Evolutionary conservation across 768 basidiomycete genomes (phyloP), one percentile per base, ranked within the genome.

Genomic region (Imleria badia): DNA sequence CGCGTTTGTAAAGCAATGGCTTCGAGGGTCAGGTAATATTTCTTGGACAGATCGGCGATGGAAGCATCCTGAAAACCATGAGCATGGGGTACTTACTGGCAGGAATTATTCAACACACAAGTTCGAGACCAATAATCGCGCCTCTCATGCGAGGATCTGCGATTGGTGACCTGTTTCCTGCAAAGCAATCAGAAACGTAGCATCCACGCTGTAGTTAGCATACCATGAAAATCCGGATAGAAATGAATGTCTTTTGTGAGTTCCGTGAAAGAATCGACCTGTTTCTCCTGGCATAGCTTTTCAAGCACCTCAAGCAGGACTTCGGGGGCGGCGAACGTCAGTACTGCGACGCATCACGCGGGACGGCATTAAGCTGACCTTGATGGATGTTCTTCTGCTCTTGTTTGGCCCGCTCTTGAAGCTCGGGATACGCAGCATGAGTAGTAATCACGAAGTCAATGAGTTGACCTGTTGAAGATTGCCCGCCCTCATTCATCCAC

Each of bases 401-500:
- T 50, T 81, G 73, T 61, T 86, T 81, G 0, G 85, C 85, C 11
- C 79, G 63, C 52, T 85, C 80, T 43, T 85, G 75, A 22, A 97
- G 83, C 54, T 84, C 79, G 10, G 78, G 69, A 61, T 91, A 91
- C 2, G 96, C 91, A 4, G 90, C 84, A 66, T 99, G 97, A 1
- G 91, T 98, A 11, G 85, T 91, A 55, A 98, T 81, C 66, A 95
- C 87, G 68, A 97, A 98, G 66, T 99, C 93, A 51, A 99, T 94
- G 10, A 98, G 80, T 86, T 68, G 47, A n/a, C 97, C 97, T 0
- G 97, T 99, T 1, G 94, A 95, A 9, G 94, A 97, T 72, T 99
- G 97, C 3, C 97, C 97, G 36, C 96, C 97, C 73, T 99, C 97
- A 65, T 95, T 99, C 94, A 98, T 97, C 97, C 96, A 99, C 88